A percentile compares a stretch with the other conserved stretches of the same genome.
Evolutionary conservation across 78 protist genomes (phyloP).

Genomic region (Dictyostelium intermedium): DNA sequence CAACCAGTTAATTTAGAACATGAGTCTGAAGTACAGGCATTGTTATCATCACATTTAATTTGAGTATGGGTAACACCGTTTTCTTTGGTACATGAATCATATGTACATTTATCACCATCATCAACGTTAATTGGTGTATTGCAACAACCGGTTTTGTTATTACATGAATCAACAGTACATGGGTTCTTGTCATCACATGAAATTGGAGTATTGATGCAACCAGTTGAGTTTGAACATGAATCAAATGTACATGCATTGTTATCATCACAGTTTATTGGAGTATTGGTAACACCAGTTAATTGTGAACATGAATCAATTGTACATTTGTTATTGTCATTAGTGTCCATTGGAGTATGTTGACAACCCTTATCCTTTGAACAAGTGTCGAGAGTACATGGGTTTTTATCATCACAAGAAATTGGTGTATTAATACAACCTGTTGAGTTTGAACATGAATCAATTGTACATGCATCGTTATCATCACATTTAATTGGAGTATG

Average conservation of each 20-base stretch:
- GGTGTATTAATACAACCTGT: constrained; percentile 47
- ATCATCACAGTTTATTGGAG: not conserved
- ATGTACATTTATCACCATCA: constrained; percentile 13
- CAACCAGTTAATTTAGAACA: not conserved
- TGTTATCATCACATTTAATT: not conserved
- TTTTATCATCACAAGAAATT: not conserved
- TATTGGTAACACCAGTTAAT: not conserved
- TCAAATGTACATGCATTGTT: constrained; percentile 5
- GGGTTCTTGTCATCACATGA: constrained; percentile 42
- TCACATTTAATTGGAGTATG: constrained; percentile 48
- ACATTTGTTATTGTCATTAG: constrained; percentile 16
- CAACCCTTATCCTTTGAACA: not conserved
- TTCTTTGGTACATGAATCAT: not conserved
- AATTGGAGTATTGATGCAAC: not conserved
- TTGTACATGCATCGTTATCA: constrained; percentile 34
- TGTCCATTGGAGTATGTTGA: not conserved
- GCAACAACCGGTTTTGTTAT: not conserved
- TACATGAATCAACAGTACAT: constrained; percentile 34
- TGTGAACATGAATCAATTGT: constrained; percentile 28
- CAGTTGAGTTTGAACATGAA: not conserved
- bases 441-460: constrained; percentile 13
- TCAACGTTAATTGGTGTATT: not conserved
- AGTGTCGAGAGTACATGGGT: constrained; percentile 11
- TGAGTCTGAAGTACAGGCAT: not conserved
- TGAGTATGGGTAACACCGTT: not conserved